A percentile compares a stretch with the other conserved stretches of the same genome.
Conservation (phyloP, 495 filamentous ascomycete species). For the Aspergillus steynii region DNA sequence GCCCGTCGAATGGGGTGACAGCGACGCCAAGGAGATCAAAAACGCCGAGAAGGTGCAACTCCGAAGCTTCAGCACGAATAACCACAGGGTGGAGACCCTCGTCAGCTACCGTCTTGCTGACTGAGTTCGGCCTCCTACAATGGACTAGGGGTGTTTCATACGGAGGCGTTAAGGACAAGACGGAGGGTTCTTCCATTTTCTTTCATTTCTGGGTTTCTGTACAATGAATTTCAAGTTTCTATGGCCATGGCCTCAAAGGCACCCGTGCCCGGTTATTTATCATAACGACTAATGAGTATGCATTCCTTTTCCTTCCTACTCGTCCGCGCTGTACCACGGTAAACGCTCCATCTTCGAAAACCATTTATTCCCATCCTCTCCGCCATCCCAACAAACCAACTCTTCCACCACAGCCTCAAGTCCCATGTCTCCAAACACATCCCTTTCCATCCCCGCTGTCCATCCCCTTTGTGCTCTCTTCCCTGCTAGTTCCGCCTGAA, state of each 20-base stretch:
- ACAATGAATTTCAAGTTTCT: neutral
- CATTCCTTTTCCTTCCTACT: neutral
- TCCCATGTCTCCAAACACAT: conserved; percentile 26
- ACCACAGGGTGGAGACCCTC: conserved; percentile 88
- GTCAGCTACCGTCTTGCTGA: conserved; percentile 78
- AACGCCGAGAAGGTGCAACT: conserved; percentile 95
- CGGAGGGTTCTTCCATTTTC: conserved; percentile 13
- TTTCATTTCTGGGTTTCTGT: conserved; percentile 9
- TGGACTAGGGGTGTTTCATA: conserved; percentile 24
- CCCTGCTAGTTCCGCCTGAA: conserved; percentile 30
- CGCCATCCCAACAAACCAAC: conserved; percentile 44
- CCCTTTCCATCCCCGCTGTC: conserved; percentile 28
- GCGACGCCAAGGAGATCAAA: conserved; percentile 95
- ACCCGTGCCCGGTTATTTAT: neutral
- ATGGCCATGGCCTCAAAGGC: neutral
- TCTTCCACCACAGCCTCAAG: conserved; percentile 33
- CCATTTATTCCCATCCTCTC: conserved; percentile 32
- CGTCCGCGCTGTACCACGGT: conserved; percentile 37
- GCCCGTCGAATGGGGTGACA: conserved; percentile 97
- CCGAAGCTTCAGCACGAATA: conserved; percentile 92
- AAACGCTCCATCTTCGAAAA: conserved; percentile 35
- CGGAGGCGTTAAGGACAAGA: conserved; percentile 33
- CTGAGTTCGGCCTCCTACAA: conserved; percentile 24
- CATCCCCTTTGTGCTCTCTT: conserved; percentile 46
- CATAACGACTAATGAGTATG: conserved; percentile 16